Conservation (phyloP, 345 rosid genomes). For the Rhodamnia rubescens region DNA sequence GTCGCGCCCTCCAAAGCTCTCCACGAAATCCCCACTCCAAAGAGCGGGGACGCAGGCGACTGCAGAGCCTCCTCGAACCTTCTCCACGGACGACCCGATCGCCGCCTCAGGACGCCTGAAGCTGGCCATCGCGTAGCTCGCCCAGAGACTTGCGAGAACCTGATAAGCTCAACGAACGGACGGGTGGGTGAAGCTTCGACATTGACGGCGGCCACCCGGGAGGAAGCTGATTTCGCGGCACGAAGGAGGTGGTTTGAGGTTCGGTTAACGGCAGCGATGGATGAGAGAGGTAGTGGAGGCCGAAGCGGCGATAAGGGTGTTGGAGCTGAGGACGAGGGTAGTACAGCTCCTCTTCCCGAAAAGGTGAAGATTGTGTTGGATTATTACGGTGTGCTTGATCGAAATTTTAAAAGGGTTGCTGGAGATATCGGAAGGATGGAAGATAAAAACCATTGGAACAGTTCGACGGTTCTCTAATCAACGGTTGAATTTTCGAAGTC, state of each 20-base stretch:
- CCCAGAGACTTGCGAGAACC: neutral
- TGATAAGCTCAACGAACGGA: neutral
- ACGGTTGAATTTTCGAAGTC: neutral
- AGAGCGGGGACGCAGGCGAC: neutral
- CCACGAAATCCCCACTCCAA: neutral
- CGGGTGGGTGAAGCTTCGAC: neutral
- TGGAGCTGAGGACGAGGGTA: slow-evolving; percentile 81
- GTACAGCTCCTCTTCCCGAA: slow-evolving; percentile 79
- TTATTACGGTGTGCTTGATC: neutral
- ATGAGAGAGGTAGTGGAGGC: slow-evolving; percentile 60
- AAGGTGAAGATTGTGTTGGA: slow-evolving; percentile 29
- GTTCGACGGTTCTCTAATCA: neutral
- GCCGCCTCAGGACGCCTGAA: neutral
- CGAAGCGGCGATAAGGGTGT: slow-evolving; percentile 45
- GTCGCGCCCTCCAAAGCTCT: neutral
- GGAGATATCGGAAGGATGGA: neutral
- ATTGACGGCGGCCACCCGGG: neutral
- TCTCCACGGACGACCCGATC: neutral
- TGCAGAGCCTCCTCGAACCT: neutral
- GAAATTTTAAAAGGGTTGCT: neutral
- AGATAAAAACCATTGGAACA: neutral
- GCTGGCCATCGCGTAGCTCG: neutral
- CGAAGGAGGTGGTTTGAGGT: neutral
- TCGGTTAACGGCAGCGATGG: slow-evolving; percentile 35
- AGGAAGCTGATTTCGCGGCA: neutral